Conservation (phyloP, 345 rosid genomes). For the Gossypium ekmanianum region DNA sequence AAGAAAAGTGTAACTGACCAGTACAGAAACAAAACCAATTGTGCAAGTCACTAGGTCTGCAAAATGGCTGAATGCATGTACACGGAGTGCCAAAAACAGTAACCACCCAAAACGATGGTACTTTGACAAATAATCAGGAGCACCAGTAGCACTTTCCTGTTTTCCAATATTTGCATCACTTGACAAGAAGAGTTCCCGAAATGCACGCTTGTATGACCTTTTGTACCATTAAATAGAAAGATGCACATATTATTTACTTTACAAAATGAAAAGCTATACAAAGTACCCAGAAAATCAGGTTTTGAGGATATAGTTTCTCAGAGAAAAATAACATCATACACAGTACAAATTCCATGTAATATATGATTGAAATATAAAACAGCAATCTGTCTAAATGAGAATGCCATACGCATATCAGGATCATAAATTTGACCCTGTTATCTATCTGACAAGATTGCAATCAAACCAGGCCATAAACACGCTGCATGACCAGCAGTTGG, state of each 20-base stretch:
- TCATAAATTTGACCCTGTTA: not conserved
- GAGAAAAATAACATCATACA: not conserved
- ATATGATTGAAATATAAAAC: not conserved
- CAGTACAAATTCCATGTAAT: not conserved
- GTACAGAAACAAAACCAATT: conserved; percentile 77
- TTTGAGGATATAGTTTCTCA: not conserved
- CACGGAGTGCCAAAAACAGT: conserved; percentile 85
- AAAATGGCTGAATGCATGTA: conserved; percentile 72
- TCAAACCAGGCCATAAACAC: not conserved
- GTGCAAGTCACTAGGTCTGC: conserved; percentile 83
- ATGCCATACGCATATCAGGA: not conserved
- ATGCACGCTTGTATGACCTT: conserved; percentile 79
- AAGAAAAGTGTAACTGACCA: conserved; percentile 53
- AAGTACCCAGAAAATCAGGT: not conserved
- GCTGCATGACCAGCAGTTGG: not conserved
- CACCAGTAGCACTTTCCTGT: conserved; percentile 30
- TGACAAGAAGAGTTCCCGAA: conserved; percentile 61
- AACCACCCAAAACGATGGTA: conserved; percentile 93
- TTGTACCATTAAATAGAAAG: conserved; percentile 29
- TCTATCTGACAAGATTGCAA: not conserved
- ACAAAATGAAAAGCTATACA: not conserved
- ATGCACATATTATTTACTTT: conserved; percentile 1
- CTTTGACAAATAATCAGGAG: conserved; percentile 39
- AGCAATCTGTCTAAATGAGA: conserved; percentile 3
- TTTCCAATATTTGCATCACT: conserved; percentile 46